Conservation (phyloP, 768 basidiomycete genomes). For the Podaxis sp. region DNA sequence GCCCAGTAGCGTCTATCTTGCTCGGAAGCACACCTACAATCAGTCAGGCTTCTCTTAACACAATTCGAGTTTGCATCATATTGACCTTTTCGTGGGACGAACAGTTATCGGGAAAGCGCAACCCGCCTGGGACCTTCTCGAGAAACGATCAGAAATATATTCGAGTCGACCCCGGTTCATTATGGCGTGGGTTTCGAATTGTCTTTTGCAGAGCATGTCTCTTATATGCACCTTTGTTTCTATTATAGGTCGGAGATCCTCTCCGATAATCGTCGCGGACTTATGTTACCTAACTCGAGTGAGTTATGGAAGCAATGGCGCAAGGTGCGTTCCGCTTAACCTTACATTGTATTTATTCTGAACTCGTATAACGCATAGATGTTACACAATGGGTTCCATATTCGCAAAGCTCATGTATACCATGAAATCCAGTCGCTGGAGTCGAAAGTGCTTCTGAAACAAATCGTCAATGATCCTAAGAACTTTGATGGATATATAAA, state of each 20-base stretch:
- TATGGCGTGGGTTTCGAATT: conserved; percentile 22
- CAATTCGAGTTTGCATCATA: neutral
- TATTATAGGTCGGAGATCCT: conserved; percentile 41
- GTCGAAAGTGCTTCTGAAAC: conserved; percentile 41
- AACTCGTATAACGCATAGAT: conserved; percentile 26
- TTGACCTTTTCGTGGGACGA: neutral
- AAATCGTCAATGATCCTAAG: conserved; percentile 39
- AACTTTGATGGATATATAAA: conserved; percentile 41
- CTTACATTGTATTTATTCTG: neutral
- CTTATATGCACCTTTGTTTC: neutral
- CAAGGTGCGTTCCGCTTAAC: conserved; percentile 28
- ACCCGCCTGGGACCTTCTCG: conserved; percentile 31
- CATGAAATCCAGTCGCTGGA: conserved; percentile 47
- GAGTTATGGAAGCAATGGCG: conserved; percentile 49
- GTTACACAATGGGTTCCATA: conserved; percentile 44
- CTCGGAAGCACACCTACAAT: conserved; percentile 43
- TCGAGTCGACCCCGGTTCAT: conserved; percentile 32
- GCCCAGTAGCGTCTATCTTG: conserved; percentile 40
- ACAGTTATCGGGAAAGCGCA: conserved; percentile 28
- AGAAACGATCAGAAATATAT: conserved; percentile 32
- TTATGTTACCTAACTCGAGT: conserved; percentile 42
- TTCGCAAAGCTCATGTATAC: conserved; percentile 41
- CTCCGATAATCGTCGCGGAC: conserved; percentile 43
- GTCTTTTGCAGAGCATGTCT: too few species aligned
- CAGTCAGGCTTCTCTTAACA: conserved; percentile 22